These are phyloP conservation scores for Candolleomyces eurysporus DNA, from an alignment of 768 basidiomycete species.

Conservation along the genomic window DNA sequence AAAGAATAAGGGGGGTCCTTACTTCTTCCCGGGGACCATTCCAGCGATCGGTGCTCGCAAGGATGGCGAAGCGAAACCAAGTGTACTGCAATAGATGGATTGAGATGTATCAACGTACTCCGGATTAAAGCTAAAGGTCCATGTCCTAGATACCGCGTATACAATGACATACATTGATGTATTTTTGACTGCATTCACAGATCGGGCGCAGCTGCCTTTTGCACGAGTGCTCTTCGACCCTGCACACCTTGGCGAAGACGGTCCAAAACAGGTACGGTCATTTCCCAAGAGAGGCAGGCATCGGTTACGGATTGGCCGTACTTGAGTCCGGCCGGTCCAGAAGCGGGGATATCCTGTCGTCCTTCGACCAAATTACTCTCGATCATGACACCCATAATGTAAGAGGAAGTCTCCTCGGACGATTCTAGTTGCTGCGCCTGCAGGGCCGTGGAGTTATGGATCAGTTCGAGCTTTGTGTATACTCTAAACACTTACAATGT, in stretches of 20 bases:
- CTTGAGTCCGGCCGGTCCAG: conserved; percentile 68
- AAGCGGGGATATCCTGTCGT: conserved; percentile 76
- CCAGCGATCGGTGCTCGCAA: not conserved
- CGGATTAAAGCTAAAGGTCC: too few relatives aligned
- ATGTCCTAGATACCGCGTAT: too few relatives aligned
- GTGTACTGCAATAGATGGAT: too few relatives aligned
- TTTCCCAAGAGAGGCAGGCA: conserved; percentile 88
- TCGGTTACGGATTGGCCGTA: conserved; percentile 90
- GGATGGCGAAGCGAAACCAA: too few relatives aligned
- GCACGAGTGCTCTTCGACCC: conserved; percentile 59
- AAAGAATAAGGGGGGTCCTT: conserved; percentile 38
- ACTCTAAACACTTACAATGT: conserved; percentile 64
- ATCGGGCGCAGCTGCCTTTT: conserved; percentile 21
- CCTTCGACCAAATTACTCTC: conserved; percentile 91
- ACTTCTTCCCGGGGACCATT: conserved; percentile 43
- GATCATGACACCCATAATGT: conserved; percentile 93
- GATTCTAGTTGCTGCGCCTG: conserved; percentile 70
- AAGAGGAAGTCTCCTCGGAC: conserved; percentile 61
- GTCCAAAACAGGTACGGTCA: conserved; percentile 78
- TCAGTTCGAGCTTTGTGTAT: conserved; percentile 4
- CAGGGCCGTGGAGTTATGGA: conserved; percentile 10
- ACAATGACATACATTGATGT: too few relatives aligned
- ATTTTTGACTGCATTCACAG: not conserved
- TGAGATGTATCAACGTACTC: too few relatives aligned
- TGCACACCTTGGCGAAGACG: conserved; percentile 86